Evolutionary conservation across 2,329 filamentous ascomycete genomes (phyloP).

Genomic region (Scopulariopsis brevicaulis): DNA sequence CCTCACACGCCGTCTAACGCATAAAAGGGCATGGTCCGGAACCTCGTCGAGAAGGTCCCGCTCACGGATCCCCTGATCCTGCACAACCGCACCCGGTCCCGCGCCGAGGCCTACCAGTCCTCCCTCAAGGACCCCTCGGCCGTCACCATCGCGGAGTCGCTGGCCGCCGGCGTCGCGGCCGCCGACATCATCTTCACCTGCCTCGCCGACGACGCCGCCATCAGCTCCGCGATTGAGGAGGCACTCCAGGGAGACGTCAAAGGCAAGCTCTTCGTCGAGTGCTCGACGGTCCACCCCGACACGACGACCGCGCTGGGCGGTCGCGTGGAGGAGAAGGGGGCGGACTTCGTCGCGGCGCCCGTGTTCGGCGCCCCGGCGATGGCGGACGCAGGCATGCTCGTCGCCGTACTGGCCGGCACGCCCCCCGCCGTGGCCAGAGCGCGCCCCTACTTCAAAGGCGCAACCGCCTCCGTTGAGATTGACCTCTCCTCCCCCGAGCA

Average conservation of each 20-base stretch:
- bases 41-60: constrained; percentile 66
- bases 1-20: constrained; percentile 9
- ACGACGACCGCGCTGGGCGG: constrained; percentile 58
- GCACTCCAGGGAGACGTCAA: constrained; percentile 42
- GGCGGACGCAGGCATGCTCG: constrained; percentile 58
- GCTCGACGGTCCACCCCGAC: constrained; percentile 78
- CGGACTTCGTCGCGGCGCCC: constrained; percentile 59
- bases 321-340: constrained; percentile 45
- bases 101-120: constrained; percentile 51
- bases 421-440: constrained; percentile 48
- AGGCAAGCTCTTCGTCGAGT: constrained; percentile 75
- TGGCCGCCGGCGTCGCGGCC: constrained; percentile 53
- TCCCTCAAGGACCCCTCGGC: constrained; percentile 45
- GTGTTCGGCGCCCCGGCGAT: constrained; percentile 63
- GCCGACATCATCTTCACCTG: constrained; percentile 78
- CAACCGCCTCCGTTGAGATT: constrained; percentile 58
- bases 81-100: constrained; percentile 66
- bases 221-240: constrained; percentile 47
- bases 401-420: constrained; percentile 63
- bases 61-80: constrained; percentile 62
- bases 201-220: constrained; percentile 65
- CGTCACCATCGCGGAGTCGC: constrained; percentile 49
- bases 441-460: constrained; percentile 59
- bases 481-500: constrained; percentile 60
- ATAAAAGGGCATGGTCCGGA: constrained; percentile 68